Base-by-base conservation (phyloP, 2,329 filamentous ascomycete species). In the Tolypocladium inflatum region DNA sequence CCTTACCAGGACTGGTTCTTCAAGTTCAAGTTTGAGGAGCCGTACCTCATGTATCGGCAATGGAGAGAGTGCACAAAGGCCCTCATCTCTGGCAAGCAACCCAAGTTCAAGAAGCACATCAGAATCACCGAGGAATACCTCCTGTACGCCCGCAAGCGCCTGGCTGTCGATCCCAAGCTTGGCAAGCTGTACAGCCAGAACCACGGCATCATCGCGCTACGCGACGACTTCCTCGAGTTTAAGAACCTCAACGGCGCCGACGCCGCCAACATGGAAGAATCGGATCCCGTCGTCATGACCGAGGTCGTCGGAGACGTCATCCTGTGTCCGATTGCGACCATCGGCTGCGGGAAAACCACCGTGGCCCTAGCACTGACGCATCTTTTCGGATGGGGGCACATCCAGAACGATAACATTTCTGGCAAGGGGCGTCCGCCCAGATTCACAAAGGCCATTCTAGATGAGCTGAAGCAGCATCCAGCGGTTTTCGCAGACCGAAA, bases 11-110 rank as follows among this genome's bases (percentile, higher is more conserved):
- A 99, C 71, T 99, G 94, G 94, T 99, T 99, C 74, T 99, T 99
- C 86, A 99, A 99, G 74, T 99, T 92, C 83, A 99, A 99, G 76
- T 99, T 99, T 60, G 94, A 99, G 69, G 94, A 99, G 75, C 94
- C 94, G 0, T 99, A 99, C 70, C 78, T 99, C 60, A 95, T 99
- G 91, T 99, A 97, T 74, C 86, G 94, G 30, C 94, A 99, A 76
- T 99, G 94, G 94, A 87, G 94, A 61, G 94, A 99, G 75, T 96
- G 90, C 70, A 99, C 94, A 48, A 97, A 96, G 72, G 83, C 90
- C 6, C 74, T 97, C 58, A 97, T 99, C 64, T 68, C 80, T 1
- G 88, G 88, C 17, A 88, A 84, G 65, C 75, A 83, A 43, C 90
- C 92, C 13, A 88, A 81, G 63, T 89, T 83, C 76, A 92, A 85